A percentile compares a stretch with the other conserved stretches of the same genome.
Evolutionary conservation across 768 basidiomycete species (phyloP).

Genomic region (Lactarius sp.): DNA sequence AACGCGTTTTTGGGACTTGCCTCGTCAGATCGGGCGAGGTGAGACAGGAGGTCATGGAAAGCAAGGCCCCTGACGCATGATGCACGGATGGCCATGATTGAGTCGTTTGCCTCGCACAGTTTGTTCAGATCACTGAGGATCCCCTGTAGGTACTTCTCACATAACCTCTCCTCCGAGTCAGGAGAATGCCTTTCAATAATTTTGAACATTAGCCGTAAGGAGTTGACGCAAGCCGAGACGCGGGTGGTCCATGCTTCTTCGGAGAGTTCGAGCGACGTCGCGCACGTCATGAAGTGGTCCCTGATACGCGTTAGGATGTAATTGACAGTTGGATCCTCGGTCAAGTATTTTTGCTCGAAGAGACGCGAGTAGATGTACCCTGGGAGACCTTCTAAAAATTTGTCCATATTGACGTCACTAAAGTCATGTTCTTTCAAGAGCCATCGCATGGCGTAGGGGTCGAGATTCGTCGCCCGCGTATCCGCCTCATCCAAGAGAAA

Average conservation of each 20-base stretch:
- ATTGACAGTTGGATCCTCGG: neutral
- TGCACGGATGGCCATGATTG: slow-evolving; percentile 2
- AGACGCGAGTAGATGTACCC: slow-evolving; percentile 12
- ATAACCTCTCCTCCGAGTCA: neutral
- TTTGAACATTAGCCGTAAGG: slow-evolving; percentile 9
- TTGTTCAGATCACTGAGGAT: neutral
- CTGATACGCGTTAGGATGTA: slow-evolving; percentile 1
- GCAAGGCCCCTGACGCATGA: slow-evolving; percentile 4
- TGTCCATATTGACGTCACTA: slow-evolving; percentile 14
- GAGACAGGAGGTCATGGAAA: slow-evolving; percentile 1
- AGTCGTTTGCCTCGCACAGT: neutral
- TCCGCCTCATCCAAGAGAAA: neutral
- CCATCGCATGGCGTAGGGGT: slow-evolving; percentile 12
- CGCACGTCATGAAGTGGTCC: slow-evolving; percentile 14
- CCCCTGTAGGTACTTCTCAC: neutral
- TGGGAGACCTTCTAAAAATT: slow-evolving; percentile 12
- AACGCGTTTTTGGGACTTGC: neutral
- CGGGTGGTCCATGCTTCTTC: slow-evolving; percentile 1
- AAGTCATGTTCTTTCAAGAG: slow-evolving; percentile 12
- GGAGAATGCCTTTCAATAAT: neutral
- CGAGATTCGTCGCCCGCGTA: neutral
- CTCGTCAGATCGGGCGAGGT: neutral
- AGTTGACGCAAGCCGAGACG: slow-evolving; percentile 6
- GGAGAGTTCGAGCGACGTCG: slow-evolving; percentile 5
- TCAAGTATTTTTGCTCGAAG: neutral